A percentile compares a stretch with the other conserved stretches of the same genome.
phyloP scores from a whole-genome alignment of 2,329 filamentous ascomycete genomes.

The Amphichorda felina region DNA sequence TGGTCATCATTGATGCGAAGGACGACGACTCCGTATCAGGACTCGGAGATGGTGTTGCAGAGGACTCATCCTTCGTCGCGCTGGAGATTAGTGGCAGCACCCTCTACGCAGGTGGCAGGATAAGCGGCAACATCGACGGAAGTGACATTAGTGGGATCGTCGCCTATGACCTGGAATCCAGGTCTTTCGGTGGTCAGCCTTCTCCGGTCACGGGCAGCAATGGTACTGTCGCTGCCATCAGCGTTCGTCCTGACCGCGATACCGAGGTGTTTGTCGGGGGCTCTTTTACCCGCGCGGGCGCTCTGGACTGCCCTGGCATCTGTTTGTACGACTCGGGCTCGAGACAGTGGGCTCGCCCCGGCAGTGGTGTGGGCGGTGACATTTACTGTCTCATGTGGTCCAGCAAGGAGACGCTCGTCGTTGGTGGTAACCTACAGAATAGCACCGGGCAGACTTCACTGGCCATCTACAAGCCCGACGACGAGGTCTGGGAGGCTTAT shows the following conservation, averaged over 20 bases:
- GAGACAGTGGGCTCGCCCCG: constrained; percentile 71
- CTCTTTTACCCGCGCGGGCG: constrained; percentile 71
- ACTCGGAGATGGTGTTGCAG: constrained; percentile 51
- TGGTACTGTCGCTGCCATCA: constrained; percentile 66
- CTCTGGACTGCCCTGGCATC: constrained; percentile 68
- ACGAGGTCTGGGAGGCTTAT: constrained; percentile 53
- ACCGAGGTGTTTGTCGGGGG: constrained; percentile 78
- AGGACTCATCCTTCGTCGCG: constrained; percentile 63
- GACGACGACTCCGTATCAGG: constrained; percentile 56
- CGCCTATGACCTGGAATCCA: constrained; percentile 61
- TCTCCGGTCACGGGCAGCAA: constrained; percentile 59
- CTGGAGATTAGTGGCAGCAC: constrained; percentile 54
- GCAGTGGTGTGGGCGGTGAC: constrained; percentile 56
- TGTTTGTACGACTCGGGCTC: constrained; percentile 65
- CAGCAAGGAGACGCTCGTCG: constrained; percentile 57
- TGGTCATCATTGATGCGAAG: constrained; percentile 72
- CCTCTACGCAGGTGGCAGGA: constrained; percentile 71
- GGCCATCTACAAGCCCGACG: constrained; percentile 59
- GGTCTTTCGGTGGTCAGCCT: constrained; percentile 57
- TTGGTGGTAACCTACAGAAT: constrained; percentile 66
- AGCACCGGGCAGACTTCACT: constrained; percentile 41
- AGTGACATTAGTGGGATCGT: constrained; percentile 61
- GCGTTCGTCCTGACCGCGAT: constrained; percentile 50
- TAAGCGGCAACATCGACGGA: constrained; percentile 59
- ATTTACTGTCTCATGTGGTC: constrained; percentile 69